These are phyloP conservation scores for Aureobasidium pullulans DNA, from an alignment of 2,329 filamentous ascomycete genomes.

Conservation along the genomic window DNA sequence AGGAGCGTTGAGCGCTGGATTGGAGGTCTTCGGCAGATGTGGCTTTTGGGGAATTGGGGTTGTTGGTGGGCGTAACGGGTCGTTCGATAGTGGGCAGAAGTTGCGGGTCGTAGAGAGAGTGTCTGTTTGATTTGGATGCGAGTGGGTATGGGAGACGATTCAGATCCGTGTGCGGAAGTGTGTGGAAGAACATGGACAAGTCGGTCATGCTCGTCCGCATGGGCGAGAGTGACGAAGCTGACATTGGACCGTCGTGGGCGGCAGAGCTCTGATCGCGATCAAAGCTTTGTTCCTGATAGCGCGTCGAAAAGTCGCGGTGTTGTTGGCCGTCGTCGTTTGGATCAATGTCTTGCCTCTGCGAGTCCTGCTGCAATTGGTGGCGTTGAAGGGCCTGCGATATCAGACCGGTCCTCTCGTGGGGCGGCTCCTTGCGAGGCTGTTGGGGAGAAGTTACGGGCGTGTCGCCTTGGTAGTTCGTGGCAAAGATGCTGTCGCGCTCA, in stretches of 20 bases:
- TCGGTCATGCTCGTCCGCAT: constrained; percentile 12
- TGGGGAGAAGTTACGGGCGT: constrained; percentile 13
- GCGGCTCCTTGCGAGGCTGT: not conserved
- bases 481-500: constrained; percentile 57
- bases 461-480: constrained; percentile 45
- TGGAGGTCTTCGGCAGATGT: constrained; percentile 16
- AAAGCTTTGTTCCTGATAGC: not conserved
- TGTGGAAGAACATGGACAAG: constrained; percentile 8
- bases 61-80: not conserved
- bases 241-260: not conserved
- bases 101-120: constrained; percentile 6
- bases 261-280: not conserved
- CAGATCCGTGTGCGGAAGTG: constrained; percentile 7
- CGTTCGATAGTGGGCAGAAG: not conserved
- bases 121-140: not conserved
- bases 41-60: not conserved
- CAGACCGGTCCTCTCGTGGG: not conserved
- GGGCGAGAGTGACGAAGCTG: constrained; percentile 5
- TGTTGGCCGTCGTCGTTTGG: not conserved
- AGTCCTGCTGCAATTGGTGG: not conserved
- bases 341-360: not conserved
- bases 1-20: constrained; percentile 35
- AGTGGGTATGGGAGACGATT: not conserved
- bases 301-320: not conserved
- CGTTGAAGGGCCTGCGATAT: constrained; percentile 5